Evolutionary conservation across 2,329 filamentous ascomycete genomes (phyloP).

Genomic region (Fusarium clavum): DNA sequence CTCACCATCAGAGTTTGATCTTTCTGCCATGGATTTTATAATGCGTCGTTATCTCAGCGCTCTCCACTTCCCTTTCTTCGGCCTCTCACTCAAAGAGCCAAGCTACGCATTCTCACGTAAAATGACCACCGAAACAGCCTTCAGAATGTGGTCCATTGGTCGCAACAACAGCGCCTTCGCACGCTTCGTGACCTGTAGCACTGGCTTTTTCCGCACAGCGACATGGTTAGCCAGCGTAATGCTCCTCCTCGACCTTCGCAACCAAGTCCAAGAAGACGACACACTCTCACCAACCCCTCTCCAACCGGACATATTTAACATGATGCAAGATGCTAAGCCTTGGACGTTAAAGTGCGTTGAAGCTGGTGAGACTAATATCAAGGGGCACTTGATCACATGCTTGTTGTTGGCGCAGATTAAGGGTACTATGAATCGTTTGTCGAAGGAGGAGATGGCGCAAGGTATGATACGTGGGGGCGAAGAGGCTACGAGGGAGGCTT

Average conservation of each 20-base stretch:
- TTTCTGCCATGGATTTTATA: constrained; percentile 61
- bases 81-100: constrained; percentile 54
- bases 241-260: constrained; percentile 55
- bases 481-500: constrained; percentile 49
- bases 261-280: constrained; percentile 56
- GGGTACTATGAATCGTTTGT: constrained; percentile 52
- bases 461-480: constrained; percentile 54
- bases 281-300: constrained; percentile 50
- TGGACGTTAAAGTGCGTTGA: constrained; percentile 57
- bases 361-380: constrained; percentile 66
- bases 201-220: constrained; percentile 56
- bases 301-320: constrained; percentile 56
- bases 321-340: constrained; percentile 55
- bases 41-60: constrained; percentile 66
- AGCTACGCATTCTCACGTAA: constrained; percentile 64
- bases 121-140: constrained; percentile 59
- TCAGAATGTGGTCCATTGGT: constrained; percentile 59
- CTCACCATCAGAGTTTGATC: constrained; percentile 53
- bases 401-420: constrained; percentile 54
- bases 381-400: constrained; percentile 59
- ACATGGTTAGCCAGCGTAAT: constrained; percentile 52
- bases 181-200: constrained; percentile 54
- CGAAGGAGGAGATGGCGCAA: constrained; percentile 49
- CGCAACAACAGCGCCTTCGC: constrained; percentile 51
- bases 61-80: constrained; percentile 66